Conservation (phyloP, 1,284 basidiomycete genomes). For the Sporisorium exsertum region DNA sequence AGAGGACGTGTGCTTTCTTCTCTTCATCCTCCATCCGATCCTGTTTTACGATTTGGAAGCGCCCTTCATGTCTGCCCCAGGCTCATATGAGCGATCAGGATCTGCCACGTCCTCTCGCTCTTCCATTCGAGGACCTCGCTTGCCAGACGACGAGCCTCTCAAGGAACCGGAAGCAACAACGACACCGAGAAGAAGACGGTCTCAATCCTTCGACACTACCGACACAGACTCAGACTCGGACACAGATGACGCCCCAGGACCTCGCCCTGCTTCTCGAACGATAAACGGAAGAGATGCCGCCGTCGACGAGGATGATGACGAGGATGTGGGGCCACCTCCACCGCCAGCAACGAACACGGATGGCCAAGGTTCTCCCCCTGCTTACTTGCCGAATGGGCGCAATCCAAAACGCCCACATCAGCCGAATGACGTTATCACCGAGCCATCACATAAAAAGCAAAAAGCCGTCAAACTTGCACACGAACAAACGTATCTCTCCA, state of each 20-base stretch:
- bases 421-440: not conserved
- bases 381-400: not conserved
- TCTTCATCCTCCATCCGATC: not conserved
- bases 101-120: conserved; percentile 11
- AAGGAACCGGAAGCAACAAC: not conserved
- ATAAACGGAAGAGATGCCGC: not conserved
- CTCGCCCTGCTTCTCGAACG: conserved; percentile 2
- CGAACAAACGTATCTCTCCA: conserved; percentile 87
- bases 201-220: conserved; percentile 28
- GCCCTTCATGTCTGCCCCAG: not conserved
- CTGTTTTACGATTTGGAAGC: not conserved
- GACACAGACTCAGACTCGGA: conserved; percentile 23
- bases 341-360: conserved; percentile 8
- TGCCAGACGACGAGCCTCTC: not conserved
- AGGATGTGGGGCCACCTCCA: conserved; percentile 29
- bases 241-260: conserved; percentile 14
- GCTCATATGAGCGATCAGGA: not conserved
- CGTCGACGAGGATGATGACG: conserved; percentile 7
- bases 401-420: conserved; percentile 15
- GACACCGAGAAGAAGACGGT: conserved; percentile 9
- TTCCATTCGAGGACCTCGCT: conserved; percentile 11
- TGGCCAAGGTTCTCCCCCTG: not conserved
- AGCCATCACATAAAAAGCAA: conserved; percentile 34
- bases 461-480: conserved; percentile 73
- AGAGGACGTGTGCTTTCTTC: not conserved